Conservation (phyloP, 1,284 basidiomycete genomes). For the Exobasidium rhododendri region DNA sequence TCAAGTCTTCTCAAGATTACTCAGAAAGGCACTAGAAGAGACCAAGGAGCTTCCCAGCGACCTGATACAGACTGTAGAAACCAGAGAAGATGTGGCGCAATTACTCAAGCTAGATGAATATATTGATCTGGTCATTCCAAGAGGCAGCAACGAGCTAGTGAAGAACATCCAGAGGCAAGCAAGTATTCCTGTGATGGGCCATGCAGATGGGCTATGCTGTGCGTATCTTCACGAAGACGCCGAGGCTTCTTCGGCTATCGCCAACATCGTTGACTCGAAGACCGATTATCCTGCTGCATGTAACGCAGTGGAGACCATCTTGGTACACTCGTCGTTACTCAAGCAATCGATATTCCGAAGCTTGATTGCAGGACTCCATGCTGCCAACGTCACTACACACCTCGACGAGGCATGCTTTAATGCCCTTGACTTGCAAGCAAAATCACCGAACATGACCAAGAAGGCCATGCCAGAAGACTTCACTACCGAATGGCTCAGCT, state of each 20-base stretch:
- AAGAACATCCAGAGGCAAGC: slow-evolving; percentile 82
- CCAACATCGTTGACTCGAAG: slow-evolving; percentile 88
- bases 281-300: slow-evolving; percentile 94
- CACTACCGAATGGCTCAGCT: slow-evolving; percentile 71
- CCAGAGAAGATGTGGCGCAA: slow-evolving; percentile 83
- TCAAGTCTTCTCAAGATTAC: slow-evolving; percentile 57
- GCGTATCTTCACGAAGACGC: slow-evolving; percentile 85
- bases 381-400: slow-evolving; percentile 69
- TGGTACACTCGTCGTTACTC: slow-evolving; percentile 67
- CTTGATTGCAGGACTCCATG: slow-evolving; percentile 71
- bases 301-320: slow-evolving; percentile 85
- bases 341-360: slow-evolving; percentile 65
- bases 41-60: slow-evolving; percentile 64
- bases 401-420: slow-evolving; percentile 63
- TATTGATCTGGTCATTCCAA: slow-evolving; percentile 94
- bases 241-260: slow-evolving; percentile 70
- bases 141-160: slow-evolving; percentile 89
- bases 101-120: slow-evolving; percentile 81
- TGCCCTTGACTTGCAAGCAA: slow-evolving; percentile 48
- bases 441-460: slow-evolving; percentile 42
- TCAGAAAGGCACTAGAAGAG: slow-evolving; percentile 70
- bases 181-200: slow-evolving; percentile 95
- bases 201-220: slow-evolving; percentile 90
- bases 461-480: slow-evolving; percentile 63
- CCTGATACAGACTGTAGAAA: slow-evolving; percentile 88